Conservation (phyloP, 2,329 filamentous ascomycete genomes). For the Rhinocladiella similis region DNA sequence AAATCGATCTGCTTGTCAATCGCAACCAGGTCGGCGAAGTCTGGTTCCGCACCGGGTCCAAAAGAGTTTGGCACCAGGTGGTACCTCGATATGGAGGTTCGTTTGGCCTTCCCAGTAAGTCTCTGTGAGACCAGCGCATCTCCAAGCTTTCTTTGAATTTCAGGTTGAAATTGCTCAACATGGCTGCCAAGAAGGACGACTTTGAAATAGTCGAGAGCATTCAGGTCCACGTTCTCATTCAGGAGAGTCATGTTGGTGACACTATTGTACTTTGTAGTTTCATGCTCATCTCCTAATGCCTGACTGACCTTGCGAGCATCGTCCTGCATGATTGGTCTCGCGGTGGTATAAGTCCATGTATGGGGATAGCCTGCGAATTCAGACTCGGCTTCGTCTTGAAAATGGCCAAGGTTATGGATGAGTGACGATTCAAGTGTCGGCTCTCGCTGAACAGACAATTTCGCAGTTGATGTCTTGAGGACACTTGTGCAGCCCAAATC, state of each 20-base stretch:
- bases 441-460: background rate
- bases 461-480: background rate
- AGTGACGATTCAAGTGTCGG: background rate
- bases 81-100: constrained; percentile 45
- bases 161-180: constrained; percentile 22
- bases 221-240: constrained; percentile 24
- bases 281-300: background rate
- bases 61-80: constrained; percentile 51
- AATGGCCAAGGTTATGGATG: background rate
- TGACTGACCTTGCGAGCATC: constrained; percentile 14
- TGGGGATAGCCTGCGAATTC: background rate
- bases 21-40: constrained; percentile 50
- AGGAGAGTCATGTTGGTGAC: constrained; percentile 29
- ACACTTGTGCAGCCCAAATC: background rate
- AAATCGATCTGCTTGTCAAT: constrained; percentile 45
- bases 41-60: constrained; percentile 44
- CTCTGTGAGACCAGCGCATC: constrained; percentile 47
- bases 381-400: background rate
- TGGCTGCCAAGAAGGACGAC: constrained; percentile 19
- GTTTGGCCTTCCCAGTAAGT: constrained; percentile 34
- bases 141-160: constrained; percentile 44
- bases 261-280: constrained; percentile 17
- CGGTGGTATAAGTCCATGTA: background rate
- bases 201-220: constrained; percentile 21
- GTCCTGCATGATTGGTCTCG: constrained; percentile 24